These are phyloP conservation scores for Dunaliella primolecta DNA, from an alignment of 139 green algal species.

Conservation along the genomic window DNA sequence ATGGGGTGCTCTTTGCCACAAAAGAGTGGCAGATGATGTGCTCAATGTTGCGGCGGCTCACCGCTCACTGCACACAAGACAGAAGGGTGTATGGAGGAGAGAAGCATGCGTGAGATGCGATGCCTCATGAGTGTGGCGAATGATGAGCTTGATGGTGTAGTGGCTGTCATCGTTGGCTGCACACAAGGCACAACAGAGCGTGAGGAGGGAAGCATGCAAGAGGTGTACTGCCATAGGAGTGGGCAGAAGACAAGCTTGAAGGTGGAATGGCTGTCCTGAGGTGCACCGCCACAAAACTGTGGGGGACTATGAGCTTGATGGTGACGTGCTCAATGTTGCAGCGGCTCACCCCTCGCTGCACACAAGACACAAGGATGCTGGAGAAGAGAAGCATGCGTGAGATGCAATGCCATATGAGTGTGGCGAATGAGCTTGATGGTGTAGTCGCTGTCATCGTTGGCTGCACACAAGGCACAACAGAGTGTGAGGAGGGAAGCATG, in stretches of 20 bases:
- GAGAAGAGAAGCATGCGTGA: too few relatives aligned
- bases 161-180: conserved; percentile 86
- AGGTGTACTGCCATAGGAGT: not conserved
- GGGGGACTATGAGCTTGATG: too few relatives aligned
- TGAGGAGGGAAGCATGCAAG: not conserved
- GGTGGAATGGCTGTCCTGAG: not conserved
- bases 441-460: conserved; percentile 86
- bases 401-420: conserved; percentile 85
- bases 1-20: too few relatives aligned
- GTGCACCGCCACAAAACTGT: too few relatives aligned
- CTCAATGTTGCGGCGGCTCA: too few relatives aligned
- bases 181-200: not conserved
- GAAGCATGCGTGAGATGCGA: too few relatives aligned
- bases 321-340: too few relatives aligned
- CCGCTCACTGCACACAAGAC: too few relatives aligned
- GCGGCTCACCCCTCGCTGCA: too few relatives aligned
- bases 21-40: too few relatives aligned
- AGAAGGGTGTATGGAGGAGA: too few relatives aligned
- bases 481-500: not conserved
- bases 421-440: conserved; percentile 91
- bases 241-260: not conserved
- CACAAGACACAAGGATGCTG: too few relatives aligned
- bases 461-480: conserved; percentile 24
- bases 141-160: conserved; percentile 80
- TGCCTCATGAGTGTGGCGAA: conserved; percentile 90